Conservation (phyloP, 148 eudicot genomes). For the Rhododendron williamsianum region DNA sequence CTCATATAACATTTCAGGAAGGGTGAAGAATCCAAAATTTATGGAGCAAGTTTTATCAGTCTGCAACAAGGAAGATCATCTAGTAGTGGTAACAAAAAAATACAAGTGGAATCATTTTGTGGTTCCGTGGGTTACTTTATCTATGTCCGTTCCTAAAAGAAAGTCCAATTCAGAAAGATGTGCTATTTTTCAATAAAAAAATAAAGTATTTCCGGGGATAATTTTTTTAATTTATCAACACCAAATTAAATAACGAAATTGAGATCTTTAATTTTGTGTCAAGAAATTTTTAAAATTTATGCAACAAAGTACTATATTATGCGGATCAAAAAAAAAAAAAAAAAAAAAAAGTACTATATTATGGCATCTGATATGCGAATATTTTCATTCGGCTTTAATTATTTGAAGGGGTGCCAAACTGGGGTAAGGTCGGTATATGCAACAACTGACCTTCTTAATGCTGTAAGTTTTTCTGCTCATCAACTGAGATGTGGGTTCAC, state of each 20-base stretch:
- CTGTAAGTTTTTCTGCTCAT: slow-evolving; percentile 37
- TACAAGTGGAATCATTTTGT: neutral
- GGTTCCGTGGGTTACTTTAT: neutral
- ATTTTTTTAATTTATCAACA: too few species aligned
- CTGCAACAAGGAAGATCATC: slow-evolving; percentile 36
- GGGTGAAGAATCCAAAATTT: slow-evolving; percentile 54
- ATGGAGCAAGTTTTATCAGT: slow-evolving; percentile 42
- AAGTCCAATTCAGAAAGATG: too few species aligned
- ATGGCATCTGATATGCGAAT: neutral
- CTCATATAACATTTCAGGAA: slow-evolving; percentile 28
- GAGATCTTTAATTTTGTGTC: neutral
- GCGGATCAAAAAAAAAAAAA: too few species aligned
- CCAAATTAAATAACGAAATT: too few species aligned
- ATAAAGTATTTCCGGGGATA: too few species aligned
- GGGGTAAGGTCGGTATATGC: slow-evolving; percentile 70
- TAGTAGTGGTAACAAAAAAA: slow-evolving; percentile 44
- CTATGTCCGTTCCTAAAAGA: too few species aligned
- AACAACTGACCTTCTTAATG: slow-evolving; percentile 51
- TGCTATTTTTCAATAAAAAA: too few species aligned
- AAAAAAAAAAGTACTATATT: neutral
- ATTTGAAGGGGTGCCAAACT: slow-evolving; percentile 60
- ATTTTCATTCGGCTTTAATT: neutral
- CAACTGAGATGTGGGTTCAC: neutral
- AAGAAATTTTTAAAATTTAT: too few species aligned
- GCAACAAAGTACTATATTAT: neutral